Evolutionary conservation across 1,284 basidiomycete species (phyloP).

Genomic region (Leccinum subatratum): DNA sequence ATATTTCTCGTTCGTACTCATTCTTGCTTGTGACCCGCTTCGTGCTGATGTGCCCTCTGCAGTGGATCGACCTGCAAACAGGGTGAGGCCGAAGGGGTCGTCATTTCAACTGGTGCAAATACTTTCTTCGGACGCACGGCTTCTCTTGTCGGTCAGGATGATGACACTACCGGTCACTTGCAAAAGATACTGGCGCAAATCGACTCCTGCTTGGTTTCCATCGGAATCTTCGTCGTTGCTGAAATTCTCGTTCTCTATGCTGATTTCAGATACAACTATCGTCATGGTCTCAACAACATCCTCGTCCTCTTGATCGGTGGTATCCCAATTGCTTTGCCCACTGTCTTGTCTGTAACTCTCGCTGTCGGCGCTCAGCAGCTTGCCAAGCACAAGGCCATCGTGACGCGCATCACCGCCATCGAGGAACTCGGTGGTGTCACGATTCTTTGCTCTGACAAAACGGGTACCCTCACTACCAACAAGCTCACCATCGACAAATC

Average conservation of each 20-base stretch:
- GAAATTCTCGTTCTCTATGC: conserved; percentile 89
- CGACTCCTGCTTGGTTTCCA: conserved; percentile 87
- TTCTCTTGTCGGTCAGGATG: conserved; percentile 87
- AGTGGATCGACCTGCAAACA: conserved; percentile 96
- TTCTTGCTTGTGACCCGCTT: not conserved
- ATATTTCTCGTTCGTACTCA: conserved; percentile 80
- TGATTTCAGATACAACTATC: conserved; percentile 84
- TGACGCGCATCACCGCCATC: conserved; percentile 97
- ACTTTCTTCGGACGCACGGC: conserved; percentile 93
- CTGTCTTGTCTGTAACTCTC: conserved; percentile 92
- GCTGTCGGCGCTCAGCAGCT: conserved; percentile 97
- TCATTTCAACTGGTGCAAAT: conserved; percentile 90
- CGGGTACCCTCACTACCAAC: conserved; percentile 96
- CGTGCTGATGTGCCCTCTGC: conserved; percentile 33
- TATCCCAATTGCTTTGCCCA: conserved; percentile 98
- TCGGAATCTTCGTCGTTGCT: conserved; percentile 87
- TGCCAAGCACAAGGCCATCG: conserved; percentile 97
- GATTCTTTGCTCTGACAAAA: conserved; percentile 97
- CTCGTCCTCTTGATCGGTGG: conserved; percentile 96
- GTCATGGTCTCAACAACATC: conserved; percentile 93
- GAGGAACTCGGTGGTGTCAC: conserved; percentile 96
- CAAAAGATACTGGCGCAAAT: conserved; percentile 97
- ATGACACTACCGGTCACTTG: conserved; percentile 95
- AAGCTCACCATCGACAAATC: conserved; percentile 96
- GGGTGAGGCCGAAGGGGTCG: conserved; percentile 67